phyloP scores from a whole-genome alignment of 495 filamentous ascomycete species.

The Diplogelasinospora grovesii region DNA sequence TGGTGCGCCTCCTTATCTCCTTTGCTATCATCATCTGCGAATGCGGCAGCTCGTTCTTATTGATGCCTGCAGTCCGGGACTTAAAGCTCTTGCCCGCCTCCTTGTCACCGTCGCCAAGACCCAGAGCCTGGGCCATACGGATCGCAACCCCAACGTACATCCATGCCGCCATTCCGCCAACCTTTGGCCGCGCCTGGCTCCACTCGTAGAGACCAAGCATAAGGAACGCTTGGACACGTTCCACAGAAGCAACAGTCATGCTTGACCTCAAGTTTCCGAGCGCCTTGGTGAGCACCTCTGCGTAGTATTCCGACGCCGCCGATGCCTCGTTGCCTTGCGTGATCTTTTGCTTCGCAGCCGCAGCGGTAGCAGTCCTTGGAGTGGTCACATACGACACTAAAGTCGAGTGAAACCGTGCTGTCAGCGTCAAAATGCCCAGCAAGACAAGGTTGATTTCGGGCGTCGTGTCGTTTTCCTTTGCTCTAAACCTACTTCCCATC shows the following conservation, averaged over 20 bases:
- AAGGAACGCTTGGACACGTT: conserved; percentile 67
- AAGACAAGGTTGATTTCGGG: conserved; percentile 57
- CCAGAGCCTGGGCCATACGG: conserved; percentile 63
- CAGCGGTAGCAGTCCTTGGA: conserved; percentile 23
- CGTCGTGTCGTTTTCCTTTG: conserved; percentile 39
- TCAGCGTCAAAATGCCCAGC: conserved; percentile 70
- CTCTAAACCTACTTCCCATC: conserved; percentile 32
- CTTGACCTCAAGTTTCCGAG: conserved; percentile 50
- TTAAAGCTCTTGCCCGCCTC: conserved; percentile 20
- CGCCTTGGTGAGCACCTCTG: conserved; percentile 58
- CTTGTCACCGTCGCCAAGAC: conserved; percentile 59
- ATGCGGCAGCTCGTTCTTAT: conserved; percentile 17
- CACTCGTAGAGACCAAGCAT: conserved; percentile 85
- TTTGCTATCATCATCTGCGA: conserved; percentile 56
- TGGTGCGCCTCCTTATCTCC: conserved; percentile 73
- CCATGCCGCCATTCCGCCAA: conserved; percentile 68
- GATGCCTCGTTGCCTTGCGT: conserved; percentile 47
- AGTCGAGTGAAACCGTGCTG: conserved; percentile 67
- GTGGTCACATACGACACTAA: conserved; percentile 57
- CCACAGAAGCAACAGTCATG: conserved; percentile 54
- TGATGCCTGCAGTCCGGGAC: conserved; percentile 9
- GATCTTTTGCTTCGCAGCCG: conserved; percentile 18
- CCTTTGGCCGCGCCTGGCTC: conserved; percentile 55
- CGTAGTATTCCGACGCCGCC: conserved; percentile 72
- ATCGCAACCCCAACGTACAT: conserved; percentile 73